Evolutionary conservation across 2,329 filamentous ascomycete genomes (phyloP).

Genomic region (Microsporum canis): DNA sequence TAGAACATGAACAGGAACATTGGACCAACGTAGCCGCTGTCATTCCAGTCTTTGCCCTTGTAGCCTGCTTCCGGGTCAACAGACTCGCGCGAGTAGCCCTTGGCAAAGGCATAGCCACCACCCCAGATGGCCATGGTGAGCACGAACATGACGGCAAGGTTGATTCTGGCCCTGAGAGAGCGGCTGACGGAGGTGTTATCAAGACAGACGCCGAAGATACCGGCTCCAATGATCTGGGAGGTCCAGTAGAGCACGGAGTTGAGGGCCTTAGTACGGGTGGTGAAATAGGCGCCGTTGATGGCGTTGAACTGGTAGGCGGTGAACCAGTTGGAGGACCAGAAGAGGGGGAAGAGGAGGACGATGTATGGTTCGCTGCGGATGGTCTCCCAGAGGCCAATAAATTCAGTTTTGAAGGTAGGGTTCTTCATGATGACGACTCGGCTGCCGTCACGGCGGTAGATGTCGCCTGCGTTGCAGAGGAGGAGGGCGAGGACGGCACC

Average conservation of each 20-base stretch:
- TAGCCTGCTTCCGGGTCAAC: slow-evolving; percentile 8
- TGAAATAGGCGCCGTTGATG: slow-evolving; percentile 60
- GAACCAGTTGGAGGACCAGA: slow-evolving; percentile 69
- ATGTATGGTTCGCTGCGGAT: slow-evolving; percentile 61
- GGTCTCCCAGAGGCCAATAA: slow-evolving; percentile 64
- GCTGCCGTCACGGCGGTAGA: slow-evolving; percentile 66
- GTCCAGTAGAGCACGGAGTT: slow-evolving; percentile 72
- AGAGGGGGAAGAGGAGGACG: slow-evolving; percentile 67
- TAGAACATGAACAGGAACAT: slow-evolving; percentile 90
- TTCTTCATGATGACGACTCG: slow-evolving; percentile 82
- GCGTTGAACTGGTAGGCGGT: slow-evolving; percentile 69
- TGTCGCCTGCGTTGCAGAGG: slow-evolving; percentile 58
- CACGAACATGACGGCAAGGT: slow-evolving; percentile 50
- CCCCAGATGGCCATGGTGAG: slow-evolving; percentile 74
- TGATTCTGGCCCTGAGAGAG: slow-evolving; percentile 54
- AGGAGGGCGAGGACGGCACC: slow-evolving; percentile 59
- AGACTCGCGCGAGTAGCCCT: slow-evolving; percentile 42
- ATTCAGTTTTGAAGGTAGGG: slow-evolving; percentile 71
- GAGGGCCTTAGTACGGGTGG: slow-evolving; percentile 61
- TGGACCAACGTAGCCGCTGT: slow-evolving; percentile 58
- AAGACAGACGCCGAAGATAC: slow-evolving; percentile 59
- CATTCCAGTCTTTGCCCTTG: slow-evolving; percentile 23
- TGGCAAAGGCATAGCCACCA: slow-evolving; percentile 68
- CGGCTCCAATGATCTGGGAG: slow-evolving; percentile 65
- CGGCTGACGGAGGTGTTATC: slow-evolving; percentile 52